Base-by-base conservation (phyloP, 1,284 basidiomycete genomes). In the Bothia castanella region DNA sequence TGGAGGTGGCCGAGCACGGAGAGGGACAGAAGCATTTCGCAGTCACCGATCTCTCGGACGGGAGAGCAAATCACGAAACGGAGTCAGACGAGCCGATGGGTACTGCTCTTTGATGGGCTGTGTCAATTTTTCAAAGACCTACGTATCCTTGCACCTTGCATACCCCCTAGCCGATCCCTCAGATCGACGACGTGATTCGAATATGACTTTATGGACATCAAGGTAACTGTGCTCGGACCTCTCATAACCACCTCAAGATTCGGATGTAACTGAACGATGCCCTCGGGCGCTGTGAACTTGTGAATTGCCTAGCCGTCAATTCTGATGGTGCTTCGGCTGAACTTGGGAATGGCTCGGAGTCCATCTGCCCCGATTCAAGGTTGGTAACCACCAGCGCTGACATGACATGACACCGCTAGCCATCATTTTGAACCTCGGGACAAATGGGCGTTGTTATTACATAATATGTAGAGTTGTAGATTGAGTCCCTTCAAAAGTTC, bases 91-190 rank as follows among this genome's bases (percentile, higher is more conserved):
- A 57, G 42, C 45, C 50, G 45, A 52, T 66, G 46, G 65, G 65
- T 30, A 64, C 69, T 7, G 67, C 68, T 40, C 56, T 68, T 42
- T 67, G 56, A 70, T 44, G 36, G 29, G 14, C 12, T 9, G 32
- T 38, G 21, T 29, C 25, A 25, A 25, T 25, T 25, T 25, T n/a
- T n/a, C n/a, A n/a, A n/a, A n/a, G n/a, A n/a, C n/a, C n/a, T n/a
- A n/a, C n/a, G n/a, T n/a, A n/a, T n/a, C n/a, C n/a, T n/a, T n/a
- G n/a, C n/a, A n/a, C n/a, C n/a, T 25, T 31, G 27, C 32, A 17
- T 25, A 21, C 32, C 34, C 25, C 25, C n/a, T n/a, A n/a, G n/a
- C n/a, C n/a, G n/a, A n/a, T n/a, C 20, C 17, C 30, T 17, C 14
- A 40, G 57, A 46, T 51, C 32, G 30, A 46, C 41, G 20, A n/a